Conservation (phyloP, 768 basidiomycete species). For the Filobasidium floriforme region DNA sequence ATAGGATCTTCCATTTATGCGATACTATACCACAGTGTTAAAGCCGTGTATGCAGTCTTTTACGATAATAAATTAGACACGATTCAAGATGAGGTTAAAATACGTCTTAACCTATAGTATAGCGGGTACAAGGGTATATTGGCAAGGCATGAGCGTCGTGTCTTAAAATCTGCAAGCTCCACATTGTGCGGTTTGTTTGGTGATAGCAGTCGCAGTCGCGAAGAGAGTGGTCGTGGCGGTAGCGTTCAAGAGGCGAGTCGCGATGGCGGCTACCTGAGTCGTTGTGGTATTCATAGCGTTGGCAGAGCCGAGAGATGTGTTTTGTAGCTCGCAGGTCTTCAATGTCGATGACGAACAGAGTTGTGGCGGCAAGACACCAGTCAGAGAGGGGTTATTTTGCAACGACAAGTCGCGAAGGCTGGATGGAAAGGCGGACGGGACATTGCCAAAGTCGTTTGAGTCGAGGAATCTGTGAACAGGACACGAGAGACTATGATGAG, state of each 20-base stretch:
- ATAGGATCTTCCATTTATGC: too few relatives aligned
- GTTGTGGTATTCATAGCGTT: slow-evolving; percentile 15
- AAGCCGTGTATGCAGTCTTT: too few relatives aligned
- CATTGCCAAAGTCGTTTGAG: slow-evolving; percentile 34
- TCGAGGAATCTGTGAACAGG: slow-evolving; percentile 29
- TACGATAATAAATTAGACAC: too few relatives aligned
- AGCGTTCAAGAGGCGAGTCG: not conserved
- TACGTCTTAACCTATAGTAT: too few relatives aligned
- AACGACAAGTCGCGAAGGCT: slow-evolving; percentile 36
- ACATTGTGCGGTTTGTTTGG: slow-evolving; percentile 13
- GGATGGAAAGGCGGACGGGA: slow-evolving; percentile 37
- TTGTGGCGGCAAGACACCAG: slow-evolving; percentile 31
- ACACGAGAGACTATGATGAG: not conserved
- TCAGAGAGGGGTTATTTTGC: slow-evolving; percentile 35
- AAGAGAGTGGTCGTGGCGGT: slow-evolving; percentile 8
- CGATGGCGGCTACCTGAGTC: slow-evolving; percentile 7
- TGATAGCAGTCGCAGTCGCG: slow-evolving; percentile 7
- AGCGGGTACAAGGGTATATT: too few relatives aligned
- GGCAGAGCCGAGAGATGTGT: slow-evolving; percentile 26
- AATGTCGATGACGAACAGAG: slow-evolving; percentile 30
- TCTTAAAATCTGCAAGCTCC: slow-evolving; percentile 25
- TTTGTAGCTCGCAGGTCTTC: slow-evolving; percentile 38
- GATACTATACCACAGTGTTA: too few relatives aligned
- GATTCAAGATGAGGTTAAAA: too few relatives aligned
- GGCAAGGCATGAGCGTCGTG: not conserved